Evolutionary conservation across 306 rosid species (phyloP), one percentile per base, ranked within the genome.

Genomic region (Dalbergia cultrata): DNA sequence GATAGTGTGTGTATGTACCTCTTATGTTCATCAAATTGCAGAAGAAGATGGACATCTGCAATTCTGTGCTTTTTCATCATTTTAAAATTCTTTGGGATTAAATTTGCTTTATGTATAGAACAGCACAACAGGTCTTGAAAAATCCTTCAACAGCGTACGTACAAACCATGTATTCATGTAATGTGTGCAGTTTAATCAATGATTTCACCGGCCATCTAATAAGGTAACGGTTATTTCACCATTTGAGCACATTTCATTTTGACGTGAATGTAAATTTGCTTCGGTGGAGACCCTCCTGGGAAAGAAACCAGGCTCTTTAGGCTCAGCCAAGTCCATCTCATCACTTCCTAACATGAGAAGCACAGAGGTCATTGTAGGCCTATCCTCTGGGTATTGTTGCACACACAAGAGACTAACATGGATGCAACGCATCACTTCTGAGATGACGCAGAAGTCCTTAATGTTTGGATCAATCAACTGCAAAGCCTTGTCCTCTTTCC

Each of bases 351-450:
- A 70, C 89, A 87, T 89, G 14, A 53, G 49, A 56, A 87, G 76
- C 1, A 87, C 78, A 0, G 77, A 63, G 1, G 80, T 1, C 78
- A 80, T 80, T 13, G 37, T 62, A 35, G 78, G 83, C 21, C 78
- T 80, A 13, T 71, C 78, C 9, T 87, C 88, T 0, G 87, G 80
- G 4, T 67, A 44, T 0, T 85, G 84, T n/a, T 89, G 92, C 7
- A 83, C 86, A 10, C 93, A 87, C 50, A 89, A 76, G 10, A 87
- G 84, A 68, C 90, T 59, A 7, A 87, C 31, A 26, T 87, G 90
- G 19, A 89, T 26, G 70, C 89, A 85, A 1, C 84, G 85, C 56
- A 87, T 7, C 4, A 79, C 81, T 12, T 87, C 81, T 1, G 85
- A 72, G 0, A 13, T 6, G 5, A 53, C 12, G 14, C 60, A 52